Percentiles rank a stretch among this genome's conserved stretches.
phyloP scores from a whole-genome alignment of 2,329 filamentous ascomycete genomes.

The Xylariaceae sp. region DNA sequence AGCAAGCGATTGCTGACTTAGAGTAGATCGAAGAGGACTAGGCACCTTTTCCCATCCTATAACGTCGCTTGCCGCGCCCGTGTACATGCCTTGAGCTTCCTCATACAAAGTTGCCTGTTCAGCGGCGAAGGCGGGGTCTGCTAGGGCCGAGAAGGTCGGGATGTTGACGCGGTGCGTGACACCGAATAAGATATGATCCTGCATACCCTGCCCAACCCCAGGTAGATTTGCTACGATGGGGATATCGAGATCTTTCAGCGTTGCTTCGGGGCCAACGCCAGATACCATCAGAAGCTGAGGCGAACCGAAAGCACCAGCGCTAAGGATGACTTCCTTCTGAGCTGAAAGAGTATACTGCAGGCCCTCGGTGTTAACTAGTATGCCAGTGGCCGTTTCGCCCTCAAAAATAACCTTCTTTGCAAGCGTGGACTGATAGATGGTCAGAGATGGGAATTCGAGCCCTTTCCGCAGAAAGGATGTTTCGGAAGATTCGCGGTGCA shows the following conservation, averaged over 20 bases:
- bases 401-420: not conserved
- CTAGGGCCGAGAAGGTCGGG: slow-evolving; percentile 24
- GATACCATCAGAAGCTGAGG: slow-evolving; percentile 43
- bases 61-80: slow-evolving; percentile 22
- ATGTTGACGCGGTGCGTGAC: slow-evolving; percentile 29
- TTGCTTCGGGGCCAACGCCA: slow-evolving; percentile 3
- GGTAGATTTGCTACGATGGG: not conserved
- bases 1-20: not conserved
- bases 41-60: slow-evolving; percentile 31
- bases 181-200: slow-evolving; percentile 6
- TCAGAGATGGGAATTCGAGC: too few species aligned
- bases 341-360: slow-evolving; percentile 21
- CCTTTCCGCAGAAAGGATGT: not conserved
- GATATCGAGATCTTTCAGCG: not conserved
- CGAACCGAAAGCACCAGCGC: slow-evolving; percentile 62
- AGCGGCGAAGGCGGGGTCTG: slow-evolving; percentile 19
- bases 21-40: slow-evolving; percentile 13
- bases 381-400: not conserved
- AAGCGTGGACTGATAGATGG: not conserved
- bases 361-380: slow-evolving; percentile 8
- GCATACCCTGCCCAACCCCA: slow-evolving; percentile 6
- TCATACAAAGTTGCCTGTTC: not conserved
- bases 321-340: slow-evolving; percentile 60
- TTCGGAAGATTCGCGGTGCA: not conserved
- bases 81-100: slow-evolving; percentile 19